phyloP scores from a whole-genome alignment of 2,329 filamentous ascomycete species.

The Trichoderma arundinaceum region DNA sequence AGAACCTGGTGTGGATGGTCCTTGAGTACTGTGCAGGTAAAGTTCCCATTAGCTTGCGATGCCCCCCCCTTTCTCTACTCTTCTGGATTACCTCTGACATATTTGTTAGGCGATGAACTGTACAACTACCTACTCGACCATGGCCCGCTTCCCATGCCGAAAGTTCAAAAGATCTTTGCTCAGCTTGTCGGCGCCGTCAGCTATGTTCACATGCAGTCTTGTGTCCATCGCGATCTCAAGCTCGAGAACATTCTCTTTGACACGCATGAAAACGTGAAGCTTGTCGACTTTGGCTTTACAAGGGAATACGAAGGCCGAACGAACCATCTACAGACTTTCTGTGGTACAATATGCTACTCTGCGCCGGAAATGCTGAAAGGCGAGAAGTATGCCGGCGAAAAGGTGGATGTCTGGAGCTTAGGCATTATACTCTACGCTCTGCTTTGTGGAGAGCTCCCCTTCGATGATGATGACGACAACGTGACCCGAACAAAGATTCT shows the following conservation, averaged over 20 bases:
- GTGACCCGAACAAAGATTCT: constrained; percentile 85
- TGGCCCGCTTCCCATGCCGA: constrained; percentile 80
- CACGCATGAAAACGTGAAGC: constrained; percentile 95
- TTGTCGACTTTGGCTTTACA: constrained; percentile 98
- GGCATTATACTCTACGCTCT: constrained; percentile 85
- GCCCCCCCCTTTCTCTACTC: background rate
- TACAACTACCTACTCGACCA: constrained; percentile 94
- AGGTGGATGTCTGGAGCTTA: constrained; percentile 95
- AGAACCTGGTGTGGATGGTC: constrained; percentile 92
- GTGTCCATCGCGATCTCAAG: constrained; percentile 95
- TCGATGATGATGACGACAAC: constrained; percentile 93
- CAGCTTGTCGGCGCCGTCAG: constrained; percentile 93
- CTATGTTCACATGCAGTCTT: constrained; percentile 93
- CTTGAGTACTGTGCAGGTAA: constrained; percentile 93
- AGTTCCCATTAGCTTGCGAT: background rate
- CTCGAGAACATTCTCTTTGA: constrained; percentile 90
- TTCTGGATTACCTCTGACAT: too few relatives aligned
- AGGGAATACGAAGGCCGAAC: constrained; percentile 94
- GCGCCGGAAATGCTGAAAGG: constrained; percentile 98
- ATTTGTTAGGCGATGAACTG: constrained; percentile 78
- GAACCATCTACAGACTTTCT: constrained; percentile 96
- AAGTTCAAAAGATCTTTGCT: constrained; percentile 94
- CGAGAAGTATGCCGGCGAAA: constrained; percentile 96
- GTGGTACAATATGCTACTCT: constrained; percentile 96
- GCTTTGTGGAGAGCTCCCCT: constrained; percentile 84